A percentile compares a stretch with the other conserved stretches of the same genome.
Conservation (phyloP, 1,284 basidiomycete species). For the Cutaneotrichosporon sp. region DNA sequence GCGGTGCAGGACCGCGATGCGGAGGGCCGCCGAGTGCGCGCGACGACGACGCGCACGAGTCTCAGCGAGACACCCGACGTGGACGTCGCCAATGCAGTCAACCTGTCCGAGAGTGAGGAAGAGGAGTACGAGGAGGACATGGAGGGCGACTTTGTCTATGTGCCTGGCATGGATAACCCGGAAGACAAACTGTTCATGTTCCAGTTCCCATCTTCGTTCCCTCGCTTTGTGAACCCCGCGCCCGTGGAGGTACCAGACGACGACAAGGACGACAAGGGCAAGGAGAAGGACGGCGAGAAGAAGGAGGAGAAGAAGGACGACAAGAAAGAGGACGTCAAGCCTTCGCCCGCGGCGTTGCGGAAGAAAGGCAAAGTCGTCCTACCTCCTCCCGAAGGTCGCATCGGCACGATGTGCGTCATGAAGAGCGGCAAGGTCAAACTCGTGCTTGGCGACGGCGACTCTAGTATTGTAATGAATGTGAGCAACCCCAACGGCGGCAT, state of each 20-base stretch:
- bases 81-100: constrained; percentile 64
- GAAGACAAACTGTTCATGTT: constrained; percentile 76
- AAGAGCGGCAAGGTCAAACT: constrained; percentile 81
- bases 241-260: constrained; percentile 17
- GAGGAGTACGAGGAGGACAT: constrained; percentile 82
- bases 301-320: background rate
- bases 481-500: no score
- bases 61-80: constrained; percentile 44
- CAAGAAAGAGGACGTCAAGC: constrained; percentile 29
- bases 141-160: constrained; percentile 66
- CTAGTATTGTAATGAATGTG: constrained; percentile 77
- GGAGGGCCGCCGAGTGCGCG: constrained; percentile 26
- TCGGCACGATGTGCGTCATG: constrained; percentile 77
- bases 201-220: constrained; percentile 88
- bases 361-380: constrained; percentile 31
- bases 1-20: constrained; percentile 38
- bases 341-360: constrained; percentile 24
- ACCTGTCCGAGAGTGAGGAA: constrained; percentile 77
- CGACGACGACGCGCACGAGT: constrained; percentile 43
- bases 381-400: constrained; percentile 63
- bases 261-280: background rate
- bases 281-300: no score
- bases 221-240: constrained; percentile 56
- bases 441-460: constrained; percentile 70
- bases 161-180: constrained; percentile 49